Evolutionary conservation across 257 asterid species (phyloP), one percentile per base, ranked within the genome.

Genomic region (Eustoma russellianum): DNA sequence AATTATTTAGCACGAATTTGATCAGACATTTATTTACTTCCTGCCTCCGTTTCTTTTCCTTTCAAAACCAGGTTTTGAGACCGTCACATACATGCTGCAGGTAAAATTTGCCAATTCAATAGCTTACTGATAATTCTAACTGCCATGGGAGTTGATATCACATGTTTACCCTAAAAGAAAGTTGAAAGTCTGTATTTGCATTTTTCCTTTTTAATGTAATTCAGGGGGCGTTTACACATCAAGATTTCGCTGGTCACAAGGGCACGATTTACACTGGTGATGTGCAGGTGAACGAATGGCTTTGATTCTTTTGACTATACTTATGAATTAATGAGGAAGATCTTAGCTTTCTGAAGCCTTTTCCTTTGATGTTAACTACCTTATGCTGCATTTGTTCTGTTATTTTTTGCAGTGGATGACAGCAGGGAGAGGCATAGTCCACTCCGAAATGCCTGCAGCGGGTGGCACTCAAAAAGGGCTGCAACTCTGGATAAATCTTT

Each of bases 401-500:
- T 24, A 24, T 3, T 67, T 60, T 51, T 0, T 66, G 77, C 79
- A 91, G 98, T 91, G 98, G 98, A 87, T 87, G 98, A 91, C 98
- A 3, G 94, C 96, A 18, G 98, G 98, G 33, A 80, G 92, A 65
- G 98, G 98, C 24, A 82, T 91, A 17, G 77, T 91, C 62, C 98
- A 91, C 76, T 83, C 98, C 1, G 98, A 91, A 79, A 91, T 91
- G 95, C 98, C 98, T 5, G 87, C 77, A 15, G 98, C 84, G 18
- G 90, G 68, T 60, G 96, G 94, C 19, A 57, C 78, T 52, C 78
- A 82, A 50, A 73, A 59, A 12, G 98, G 96, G 24, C 68, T 91
- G 67, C 96, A 87, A 57, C 73, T 91, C 14, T 87, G 96, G 98
- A 80, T 91, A 65, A 91, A 91, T 76, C 98, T 91, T 50, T 60